Evolutionary conservation across 2,329 filamentous ascomycete species (phyloP), one percentile per base, ranked within the genome.

Genomic region (Aspergillus sp.): DNA sequence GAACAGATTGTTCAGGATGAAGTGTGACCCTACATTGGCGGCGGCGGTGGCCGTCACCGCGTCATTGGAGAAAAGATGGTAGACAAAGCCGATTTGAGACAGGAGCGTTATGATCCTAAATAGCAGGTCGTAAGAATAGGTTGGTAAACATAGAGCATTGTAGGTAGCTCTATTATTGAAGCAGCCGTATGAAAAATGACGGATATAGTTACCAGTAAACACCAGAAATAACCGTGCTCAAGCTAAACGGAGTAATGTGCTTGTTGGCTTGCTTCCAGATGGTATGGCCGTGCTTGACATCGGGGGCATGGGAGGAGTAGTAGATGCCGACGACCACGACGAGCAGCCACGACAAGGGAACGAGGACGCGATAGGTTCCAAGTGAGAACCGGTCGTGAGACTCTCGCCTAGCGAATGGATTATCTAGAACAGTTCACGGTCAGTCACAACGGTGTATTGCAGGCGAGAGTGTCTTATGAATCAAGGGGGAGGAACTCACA

Each of bases 1-100:
- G 62, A 96, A 83, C 44, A 96, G 79, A 77, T 96, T 96, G 83
- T 92, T 90, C 68, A 90, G 73, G 74, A 96, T 92, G 77, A 94
- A 96, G 81, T 96, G 91, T 67, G 86, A 84, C 62, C 90, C 92
- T 13, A 96, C 88, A 66, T 90, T 88, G 66, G 89, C 89, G 21
- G 92, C 90, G 15, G 86, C 83, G 62, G 86, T 84, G 64, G 91
- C 85, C 56, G 85, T 81, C 27, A 85, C 84, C 49, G 81, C 72
- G 66, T 89, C 85, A 66, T 81, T 80, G 50, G 86, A 88, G 82
- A 92, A 96, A 66, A 96, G 86, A 69, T 91, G 87, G 69, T 83
- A 85, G 61, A 92, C 81, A 75, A 96, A 96, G 67, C 84, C 87
- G 56, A 88, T 78, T 74, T 96, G 92, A 39, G 91, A 82, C 68